Evolutionary conservation across 1,284 basidiomycete genomes (phyloP).

Genomic region (Ceratorhiza oryzae-sativae): DNA sequence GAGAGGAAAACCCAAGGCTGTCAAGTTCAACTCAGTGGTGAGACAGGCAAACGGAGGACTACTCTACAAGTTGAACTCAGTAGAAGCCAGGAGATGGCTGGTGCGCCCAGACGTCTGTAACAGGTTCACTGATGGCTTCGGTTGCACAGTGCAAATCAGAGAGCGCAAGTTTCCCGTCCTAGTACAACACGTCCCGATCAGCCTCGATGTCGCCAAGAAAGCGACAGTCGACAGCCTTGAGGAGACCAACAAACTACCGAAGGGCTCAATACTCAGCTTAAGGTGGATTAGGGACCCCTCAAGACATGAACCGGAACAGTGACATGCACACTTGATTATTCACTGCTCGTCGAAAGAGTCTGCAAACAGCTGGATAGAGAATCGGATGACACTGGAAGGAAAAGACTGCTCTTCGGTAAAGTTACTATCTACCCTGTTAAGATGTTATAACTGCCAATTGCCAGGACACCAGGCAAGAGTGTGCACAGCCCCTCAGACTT

Average conservation of each 20-base stretch:
- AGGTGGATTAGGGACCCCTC: conserved; percentile 6
- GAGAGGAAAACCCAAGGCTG: not conserved
- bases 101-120: conserved; percentile 8
- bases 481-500: not conserved
- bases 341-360: not conserved
- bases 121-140: conserved; percentile 13
- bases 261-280: not conserved
- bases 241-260: not conserved
- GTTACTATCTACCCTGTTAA: not conserved
- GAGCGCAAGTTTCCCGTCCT: not conserved
- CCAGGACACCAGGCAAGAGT: not conserved
- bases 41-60: not conserved
- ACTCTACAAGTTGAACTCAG: not conserved
- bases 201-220: not conserved
- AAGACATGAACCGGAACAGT: not conserved
- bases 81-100: conserved; percentile 6
- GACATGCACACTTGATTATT: not conserved
- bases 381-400: not conserved
- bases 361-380: not conserved
- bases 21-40: not conserved
- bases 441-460: conserved; percentile 20
- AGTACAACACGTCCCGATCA: conserved; percentile 1
- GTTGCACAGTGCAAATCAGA: not conserved
- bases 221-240: not conserved
- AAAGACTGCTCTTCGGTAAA: not conserved